phyloP scores from a whole-genome alignment of 768 basidiomycete genomes.

The Pisolithus orientalis region DNA sequence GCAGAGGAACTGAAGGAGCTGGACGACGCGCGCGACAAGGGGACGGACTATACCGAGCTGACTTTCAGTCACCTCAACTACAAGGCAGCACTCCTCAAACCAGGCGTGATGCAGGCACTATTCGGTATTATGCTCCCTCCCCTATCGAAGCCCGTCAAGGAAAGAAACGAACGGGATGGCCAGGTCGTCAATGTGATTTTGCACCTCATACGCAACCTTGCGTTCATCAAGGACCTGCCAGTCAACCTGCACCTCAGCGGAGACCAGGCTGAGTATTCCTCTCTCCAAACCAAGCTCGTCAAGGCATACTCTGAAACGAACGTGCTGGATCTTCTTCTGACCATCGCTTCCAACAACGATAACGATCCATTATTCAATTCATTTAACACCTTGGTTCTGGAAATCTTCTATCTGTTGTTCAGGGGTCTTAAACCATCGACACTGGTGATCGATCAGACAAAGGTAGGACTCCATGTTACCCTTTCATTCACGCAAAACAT shows the following conservation, averaged over 20 bases:
- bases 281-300: slow-evolving; percentile 74
- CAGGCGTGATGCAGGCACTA: slow-evolving; percentile 64
- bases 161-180: slow-evolving; percentile 72
- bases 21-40: slow-evolving; percentile 68
- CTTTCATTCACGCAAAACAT: slow-evolving; percentile 3
- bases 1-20: slow-evolving; percentile 92
- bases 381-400: slow-evolving; percentile 87
- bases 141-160: slow-evolving; percentile 60
- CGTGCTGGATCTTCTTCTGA: slow-evolving; percentile 72
- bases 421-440: slow-evolving; percentile 67
- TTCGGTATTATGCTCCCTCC: slow-evolving; percentile 75
- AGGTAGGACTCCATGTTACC: slow-evolving; percentile 35
- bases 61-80: slow-evolving; percentile 78
- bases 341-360: slow-evolving; percentile 73
- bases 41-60: slow-evolving; percentile 86
- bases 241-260: slow-evolving; percentile 64
- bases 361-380: slow-evolving; percentile 74
- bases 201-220: slow-evolving; percentile 88
- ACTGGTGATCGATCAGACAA: slow-evolving; percentile 53
- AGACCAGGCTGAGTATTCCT: slow-evolving; percentile 73
- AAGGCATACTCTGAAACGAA: slow-evolving; percentile 63
- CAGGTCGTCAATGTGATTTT: slow-evolving; percentile 86
- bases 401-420: slow-evolving; percentile 89
- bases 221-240: slow-evolving; percentile 85
- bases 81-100: slow-evolving; percentile 66